These are phyloP conservation scores for Claviceps maximensis DNA, from an alignment of 2,329 filamentous ascomycete genomes.

Conservation along the genomic window DNA sequence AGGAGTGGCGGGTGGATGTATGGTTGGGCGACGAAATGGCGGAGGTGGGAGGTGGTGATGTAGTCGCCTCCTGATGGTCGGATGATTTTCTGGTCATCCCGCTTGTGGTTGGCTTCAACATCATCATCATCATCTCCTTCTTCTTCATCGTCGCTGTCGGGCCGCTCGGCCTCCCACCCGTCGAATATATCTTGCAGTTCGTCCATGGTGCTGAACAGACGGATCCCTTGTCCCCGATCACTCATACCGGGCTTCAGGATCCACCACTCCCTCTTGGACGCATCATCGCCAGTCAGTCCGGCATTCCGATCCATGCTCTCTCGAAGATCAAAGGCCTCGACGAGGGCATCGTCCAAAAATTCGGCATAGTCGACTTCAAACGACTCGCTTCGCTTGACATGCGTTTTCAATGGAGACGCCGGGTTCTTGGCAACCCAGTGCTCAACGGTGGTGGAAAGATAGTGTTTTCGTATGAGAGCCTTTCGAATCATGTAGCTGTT, in stretches of 20 bases:
- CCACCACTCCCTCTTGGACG: slow-evolving; percentile 66
- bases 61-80: slow-evolving; percentile 26
- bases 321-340: slow-evolving; percentile 78
- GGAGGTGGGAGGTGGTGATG: slow-evolving; percentile 78
- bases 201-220: slow-evolving; percentile 73
- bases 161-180: slow-evolving; percentile 63
- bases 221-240: slow-evolving; percentile 85
- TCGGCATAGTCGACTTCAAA: slow-evolving; percentile 96
- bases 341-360: slow-evolving; percentile 83
- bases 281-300: slow-evolving; percentile 11
- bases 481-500: slow-evolving; percentile 96
- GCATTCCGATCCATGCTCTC: slow-evolving; percentile 62
- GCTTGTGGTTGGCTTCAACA: not conserved
- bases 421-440: slow-evolving; percentile 83
- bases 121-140: slow-evolving; percentile 35
- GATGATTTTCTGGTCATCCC: not conserved
- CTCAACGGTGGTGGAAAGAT: slow-evolving; percentile 68
- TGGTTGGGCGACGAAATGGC: slow-evolving; percentile 90
- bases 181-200: slow-evolving; percentile 84
- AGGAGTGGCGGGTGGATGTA: slow-evolving; percentile 81
- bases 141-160: slow-evolving; percentile 53
- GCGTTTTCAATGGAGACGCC: slow-evolving; percentile 48
- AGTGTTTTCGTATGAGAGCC: slow-evolving; percentile 92
- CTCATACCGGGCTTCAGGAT: slow-evolving; percentile 97
- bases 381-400: slow-evolving; percentile 66